Evolutionary conservation across 2,329 filamentous ascomycete species (phyloP), one percentile per base, ranked within the genome.

Genomic region (Botrytis aclada): DNA sequence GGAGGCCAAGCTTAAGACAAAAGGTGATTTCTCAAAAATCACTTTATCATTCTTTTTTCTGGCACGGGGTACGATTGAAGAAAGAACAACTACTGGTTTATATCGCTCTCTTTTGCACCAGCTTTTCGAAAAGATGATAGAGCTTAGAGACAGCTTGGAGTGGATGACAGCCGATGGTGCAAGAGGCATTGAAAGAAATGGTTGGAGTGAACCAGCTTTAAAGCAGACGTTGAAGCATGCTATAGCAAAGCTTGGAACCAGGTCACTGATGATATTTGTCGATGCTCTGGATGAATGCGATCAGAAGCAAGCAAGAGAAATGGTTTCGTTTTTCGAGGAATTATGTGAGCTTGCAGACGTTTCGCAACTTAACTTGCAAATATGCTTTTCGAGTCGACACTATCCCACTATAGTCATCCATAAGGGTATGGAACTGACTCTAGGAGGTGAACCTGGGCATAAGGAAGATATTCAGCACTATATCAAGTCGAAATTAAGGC

Each of bases 61-160:
- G 58, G 77, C 75, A 72, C 76, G 77, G 37, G 79, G 75, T 41
- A 77, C 74, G 54, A 0, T 79, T 0, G 75, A 88, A 14, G 86
- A 89, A 63, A 86, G 81, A 70, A 83, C 85, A 0, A 80, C 82
- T 0, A 39, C 79, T 0, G 87, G 88, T 0, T 82, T 89, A 78
- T 88, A 87, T 74, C 82, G 86, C 4, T 86, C 85, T 0, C 71
- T 89, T 0, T 71, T 89, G 0, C 74, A 80, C 1, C 85, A 89
- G 56, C 77, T 89, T 0, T 77, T 89, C 0, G 37, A 80, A 0
- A 75, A 78, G 0, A 72, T 79, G 0, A 78, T 81, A 0, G 78
- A 83, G 0, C 77, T 86, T 0, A 81, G 83, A 69, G 25, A 73
- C 0, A 75, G 73, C 54, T 72, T 78, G 43, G 75, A 77, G 9